These are phyloP conservation scores for Plantago rigida DNA, from an alignment of 305 asterid species.

Conservation along the genomic window DNA sequence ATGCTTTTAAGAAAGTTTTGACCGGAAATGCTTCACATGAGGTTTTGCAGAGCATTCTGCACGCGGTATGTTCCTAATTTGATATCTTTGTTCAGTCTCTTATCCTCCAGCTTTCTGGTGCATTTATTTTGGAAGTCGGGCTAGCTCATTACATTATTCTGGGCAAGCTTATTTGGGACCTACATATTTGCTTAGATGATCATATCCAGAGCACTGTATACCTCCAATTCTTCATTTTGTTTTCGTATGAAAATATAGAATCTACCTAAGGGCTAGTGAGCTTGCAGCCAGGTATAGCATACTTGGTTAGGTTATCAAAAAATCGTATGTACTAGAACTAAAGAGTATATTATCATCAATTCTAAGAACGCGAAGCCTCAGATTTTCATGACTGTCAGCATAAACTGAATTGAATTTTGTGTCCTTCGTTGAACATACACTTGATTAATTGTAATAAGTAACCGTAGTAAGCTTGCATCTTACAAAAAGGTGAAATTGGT, in stretches of 20 bases:
- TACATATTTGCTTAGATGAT: background rate
- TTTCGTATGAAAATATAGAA: background rate
- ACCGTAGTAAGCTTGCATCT: background rate
- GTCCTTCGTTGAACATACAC: background rate
- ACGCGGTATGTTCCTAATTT: slow-evolving; percentile 53
- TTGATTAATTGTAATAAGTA: background rate
- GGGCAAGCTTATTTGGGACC: background rate
- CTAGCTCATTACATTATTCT: background rate
- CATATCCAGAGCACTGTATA: background rate
- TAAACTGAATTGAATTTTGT: background rate
- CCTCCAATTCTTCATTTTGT: background rate
- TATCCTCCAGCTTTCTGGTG: background rate
- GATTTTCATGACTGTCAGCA: background rate
- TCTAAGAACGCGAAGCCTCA: background rate
- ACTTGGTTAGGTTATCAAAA: background rate
- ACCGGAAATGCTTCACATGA: slow-evolving; percentile 85
- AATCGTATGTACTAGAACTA: background rate
- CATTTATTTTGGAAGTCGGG: background rate
- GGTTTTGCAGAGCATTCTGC: slow-evolving; percentile 61
- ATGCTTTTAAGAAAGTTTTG: slow-evolving; percentile 85
- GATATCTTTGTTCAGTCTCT: background rate
- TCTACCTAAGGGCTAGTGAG: too few relatives aligned
- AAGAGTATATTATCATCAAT: background rate
- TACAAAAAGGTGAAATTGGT: too few relatives aligned
- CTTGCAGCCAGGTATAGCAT: too few relatives aligned